phyloP scores from a whole-genome alignment of 805 yeast genomes.

The Metschnikowia matae region DNA sequence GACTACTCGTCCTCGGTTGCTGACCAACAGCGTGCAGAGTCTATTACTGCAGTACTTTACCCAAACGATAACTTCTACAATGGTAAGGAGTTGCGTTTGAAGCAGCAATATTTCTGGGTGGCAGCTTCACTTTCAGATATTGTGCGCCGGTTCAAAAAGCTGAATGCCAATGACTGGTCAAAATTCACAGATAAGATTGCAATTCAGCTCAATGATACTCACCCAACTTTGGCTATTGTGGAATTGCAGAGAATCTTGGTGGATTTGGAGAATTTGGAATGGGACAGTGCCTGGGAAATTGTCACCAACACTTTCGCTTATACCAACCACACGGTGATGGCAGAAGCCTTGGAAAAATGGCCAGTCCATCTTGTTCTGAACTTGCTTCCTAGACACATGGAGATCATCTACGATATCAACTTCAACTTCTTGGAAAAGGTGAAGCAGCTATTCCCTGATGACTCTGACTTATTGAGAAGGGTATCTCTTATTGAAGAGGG shows the following conservation, averaged over 20 bases:
- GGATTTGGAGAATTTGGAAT: conserved; percentile 74
- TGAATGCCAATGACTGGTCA: conserved; percentile 64
- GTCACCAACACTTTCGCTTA: conserved; percentile 81
- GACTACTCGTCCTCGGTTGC: conserved; percentile 82
- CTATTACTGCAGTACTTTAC: conserved; percentile 86
- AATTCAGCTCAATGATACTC: conserved; percentile 91
- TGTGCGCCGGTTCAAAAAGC: conserved; percentile 81
- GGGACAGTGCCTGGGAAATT: conserved; percentile 85
- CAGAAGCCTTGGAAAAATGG: conserved; percentile 95
- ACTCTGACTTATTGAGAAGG: conserved; percentile 56
- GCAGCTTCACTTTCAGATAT: conserved; percentile 91
- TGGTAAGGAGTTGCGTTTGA: conserved; percentile 88
- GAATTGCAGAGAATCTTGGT: conserved; percentile 84
- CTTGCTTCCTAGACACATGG: conserved; percentile 85
- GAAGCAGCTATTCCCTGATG: conserved; percentile 71
- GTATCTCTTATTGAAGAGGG: conserved; percentile 87
- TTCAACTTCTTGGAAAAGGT: conserved; percentile 72
- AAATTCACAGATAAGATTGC: conserved; percentile 85
- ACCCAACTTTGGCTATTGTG: conserved; percentile 87
- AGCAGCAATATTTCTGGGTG: conserved; percentile 97
- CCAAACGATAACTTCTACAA: conserved; percentile 91
- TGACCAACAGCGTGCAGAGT: conserved; percentile 84
- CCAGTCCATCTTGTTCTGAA: conserved; percentile 76
- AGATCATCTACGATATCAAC: conserved; percentile 84
- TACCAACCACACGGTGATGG: conserved; percentile 93